phyloP scores from a whole-genome alignment of 495 filamentous ascomycete genomes.

The Lasiosphaeriaceae sp. region DNA sequence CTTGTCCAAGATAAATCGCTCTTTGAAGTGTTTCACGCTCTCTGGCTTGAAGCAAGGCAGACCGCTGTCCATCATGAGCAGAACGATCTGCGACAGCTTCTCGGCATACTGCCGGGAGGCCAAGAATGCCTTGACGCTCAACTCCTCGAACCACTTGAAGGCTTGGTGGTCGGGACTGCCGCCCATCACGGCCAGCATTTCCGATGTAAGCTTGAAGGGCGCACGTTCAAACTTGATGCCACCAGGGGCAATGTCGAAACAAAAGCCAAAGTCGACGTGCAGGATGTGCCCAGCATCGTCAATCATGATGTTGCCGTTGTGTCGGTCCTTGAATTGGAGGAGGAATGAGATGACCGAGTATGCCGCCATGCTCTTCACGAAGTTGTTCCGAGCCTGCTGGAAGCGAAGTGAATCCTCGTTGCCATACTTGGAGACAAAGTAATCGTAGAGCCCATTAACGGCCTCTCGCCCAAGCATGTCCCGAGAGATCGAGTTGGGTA shows the following conservation, averaged over 20 bases:
- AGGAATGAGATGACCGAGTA: constrained; percentile 98
- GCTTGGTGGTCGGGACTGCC: constrained; percentile 77
- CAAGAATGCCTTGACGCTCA: constrained; percentile 92
- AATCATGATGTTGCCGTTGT: constrained; percentile 99
- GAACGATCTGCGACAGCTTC: constrained; percentile 82
- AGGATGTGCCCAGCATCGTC: constrained; percentile 96
- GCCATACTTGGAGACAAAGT: constrained; percentile 95
- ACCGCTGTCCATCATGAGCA: constrained; percentile 93
- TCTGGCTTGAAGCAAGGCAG: constrained; percentile 98
- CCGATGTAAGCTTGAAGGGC: constrained; percentile 93
- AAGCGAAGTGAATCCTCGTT: constrained; percentile 90
- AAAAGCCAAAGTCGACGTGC: constrained; percentile 99
- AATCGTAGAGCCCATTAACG: constrained; percentile 96
- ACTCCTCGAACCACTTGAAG: constrained; percentile 93
- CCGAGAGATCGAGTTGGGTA: constrained; percentile 95
- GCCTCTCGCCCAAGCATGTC: constrained; percentile 98
- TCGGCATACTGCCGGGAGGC: constrained; percentile 82
- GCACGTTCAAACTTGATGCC: constrained; percentile 96
- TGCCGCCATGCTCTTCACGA: constrained; percentile 99
- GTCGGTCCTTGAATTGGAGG: constrained; percentile 97
- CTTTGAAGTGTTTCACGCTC: constrained; percentile 85
- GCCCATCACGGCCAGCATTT: constrained; percentile 99
- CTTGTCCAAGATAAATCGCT: constrained; percentile 90
- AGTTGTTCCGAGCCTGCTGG: constrained; percentile 93
- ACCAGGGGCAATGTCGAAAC: constrained; percentile 96